A percentile compares a stretch with the other conserved stretches of the same genome.
Evolutionary conservation across 805 yeast genomes (phyloP).

Genomic region (Candida krabiensis): DNA sequence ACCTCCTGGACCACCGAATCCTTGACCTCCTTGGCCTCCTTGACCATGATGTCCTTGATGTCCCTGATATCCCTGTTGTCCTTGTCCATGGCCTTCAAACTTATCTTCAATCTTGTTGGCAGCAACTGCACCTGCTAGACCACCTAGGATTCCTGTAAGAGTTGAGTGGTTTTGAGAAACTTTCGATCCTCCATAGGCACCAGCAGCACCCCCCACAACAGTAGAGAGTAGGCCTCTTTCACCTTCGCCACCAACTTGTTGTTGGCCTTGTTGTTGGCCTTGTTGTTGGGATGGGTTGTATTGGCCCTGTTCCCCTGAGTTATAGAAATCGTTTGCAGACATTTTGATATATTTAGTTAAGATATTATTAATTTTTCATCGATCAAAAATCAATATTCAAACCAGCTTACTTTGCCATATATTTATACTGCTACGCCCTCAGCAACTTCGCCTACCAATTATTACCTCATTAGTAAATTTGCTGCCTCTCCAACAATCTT

Average conservation of each 20-base stretch:
- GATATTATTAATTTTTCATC: background rate
- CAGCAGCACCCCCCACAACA: constrained; percentile 52
- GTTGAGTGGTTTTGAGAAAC: constrained; percentile 41
- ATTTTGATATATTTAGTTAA: constrained; percentile 28
- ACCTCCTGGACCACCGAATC: constrained; percentile 7
- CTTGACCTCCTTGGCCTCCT: constrained; percentile 20
- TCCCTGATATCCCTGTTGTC: constrained; percentile 13
- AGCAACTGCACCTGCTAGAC: constrained; percentile 52
- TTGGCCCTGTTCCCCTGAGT: constrained; percentile 41
- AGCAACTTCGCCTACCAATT: no score
- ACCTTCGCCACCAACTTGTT: constrained; percentile 28
- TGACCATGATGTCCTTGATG: constrained; percentile 16
- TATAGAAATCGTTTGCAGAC: constrained; percentile 61
- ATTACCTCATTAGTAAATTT: no score
- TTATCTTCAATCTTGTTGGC: constrained; percentile 50
- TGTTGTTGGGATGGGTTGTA: constrained; percentile 32
- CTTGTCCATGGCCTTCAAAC: constrained; percentile 27
- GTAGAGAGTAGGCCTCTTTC: constrained; percentile 46
- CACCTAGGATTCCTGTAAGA: constrained; percentile 51
- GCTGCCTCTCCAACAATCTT: no score
- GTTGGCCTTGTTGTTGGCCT: constrained; percentile 33
- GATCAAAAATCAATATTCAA: no score
- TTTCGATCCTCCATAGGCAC: constrained; percentile 52
- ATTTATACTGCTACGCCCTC: no score
- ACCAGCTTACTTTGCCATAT: no score